Base-by-base conservation (phyloP, 176 grass and related monocot species). In the Typha latifolia region DNA sequence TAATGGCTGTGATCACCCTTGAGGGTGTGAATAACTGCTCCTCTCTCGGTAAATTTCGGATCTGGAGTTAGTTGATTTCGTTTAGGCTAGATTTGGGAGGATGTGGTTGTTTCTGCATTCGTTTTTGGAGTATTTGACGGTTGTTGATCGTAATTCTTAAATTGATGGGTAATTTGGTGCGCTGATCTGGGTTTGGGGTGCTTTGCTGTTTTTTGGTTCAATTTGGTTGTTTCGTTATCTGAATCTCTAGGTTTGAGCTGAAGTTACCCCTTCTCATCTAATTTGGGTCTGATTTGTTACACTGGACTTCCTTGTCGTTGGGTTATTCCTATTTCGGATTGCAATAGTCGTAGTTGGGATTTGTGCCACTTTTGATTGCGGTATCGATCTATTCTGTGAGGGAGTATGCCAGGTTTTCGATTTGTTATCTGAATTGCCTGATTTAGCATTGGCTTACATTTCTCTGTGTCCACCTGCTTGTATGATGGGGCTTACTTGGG, bases 21-120 rank as follows among this genome's bases (percentile, higher is more conserved):
- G 93, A 97, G 77, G 88, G 93, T 9, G 87, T 92, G 78, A 89
- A 97, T 72, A 97, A 89, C 78, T 97, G 93, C 78, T 97, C 93
- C 78, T 90, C 93, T 59, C 81, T 97, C 62, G 89, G 93, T 96
- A 70, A 53, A 13, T 21, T 12, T 34, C 47, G 69, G 66, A 76
- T 76, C 66, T 78, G 31, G 12, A 69, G 16, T 6, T 14, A 51
- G 37, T 52, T 20, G 47, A 55, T 51, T 66, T 68, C 32, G 27
- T 67, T 59, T 68, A 14, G 20, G 10, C 18, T 59, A 59, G 20
- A 59, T 59, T 59, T 21, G n/a, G 11, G 53, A 9, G 6, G 18
- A 59, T 59, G 53, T 59, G 8, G 53, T 59, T 59, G 53, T 19
- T 59, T 59, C 11, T 59, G 18, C 53, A 59, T 19, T 59, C 11